These are phyloP conservation scores for Metarhizium brunneum DNA, from an alignment of 2,329 filamentous ascomycete species.

Conservation along the genomic window DNA sequence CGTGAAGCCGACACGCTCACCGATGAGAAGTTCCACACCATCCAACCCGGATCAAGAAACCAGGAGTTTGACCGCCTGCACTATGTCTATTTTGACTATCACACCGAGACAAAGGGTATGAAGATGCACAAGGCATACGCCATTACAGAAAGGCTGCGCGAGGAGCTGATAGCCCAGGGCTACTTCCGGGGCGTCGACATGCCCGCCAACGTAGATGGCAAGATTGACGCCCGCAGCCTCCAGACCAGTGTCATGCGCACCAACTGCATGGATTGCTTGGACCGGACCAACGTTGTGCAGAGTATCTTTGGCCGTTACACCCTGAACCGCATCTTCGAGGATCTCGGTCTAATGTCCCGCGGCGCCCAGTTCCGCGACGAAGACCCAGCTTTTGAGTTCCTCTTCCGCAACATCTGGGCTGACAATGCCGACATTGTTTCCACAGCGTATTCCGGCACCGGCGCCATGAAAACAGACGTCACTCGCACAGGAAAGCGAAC, in stretches of 20 bases:
- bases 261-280: conserved; percentile 98
- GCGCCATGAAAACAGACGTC: conserved; percentile 95
- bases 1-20: conserved; percentile 56
- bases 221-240: conserved; percentile 67
- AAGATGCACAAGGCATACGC: conserved; percentile 87
- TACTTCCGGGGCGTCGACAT: conserved; percentile 92
- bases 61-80: conserved; percentile 75
- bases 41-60: conserved; percentile 53
- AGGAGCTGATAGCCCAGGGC: conserved; percentile 66
- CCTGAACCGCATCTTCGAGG: conserved; percentile 78
- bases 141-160: conserved; percentile 71
- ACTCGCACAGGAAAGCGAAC: conserved; percentile 90
- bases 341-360: conserved; percentile 67
- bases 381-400: conserved; percentile 71
- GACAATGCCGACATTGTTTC: conserved; percentile 97
- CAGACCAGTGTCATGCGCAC: conserved; percentile 91
- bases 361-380: conserved; percentile 70
- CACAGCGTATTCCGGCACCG: conserved; percentile 86
- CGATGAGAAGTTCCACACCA: conserved; percentile 70
- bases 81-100: conserved; percentile 98
- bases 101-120: conserved; percentile 92
- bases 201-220: conserved; percentile 59
- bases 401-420: conserved; percentile 97
- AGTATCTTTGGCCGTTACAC: conserved; percentile 91
- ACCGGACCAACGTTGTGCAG: conserved; percentile 95